phyloP scores from a whole-genome alignment of 495 filamentous ascomycete genomes.

The Penicillium atrosanguineum region DNA sequence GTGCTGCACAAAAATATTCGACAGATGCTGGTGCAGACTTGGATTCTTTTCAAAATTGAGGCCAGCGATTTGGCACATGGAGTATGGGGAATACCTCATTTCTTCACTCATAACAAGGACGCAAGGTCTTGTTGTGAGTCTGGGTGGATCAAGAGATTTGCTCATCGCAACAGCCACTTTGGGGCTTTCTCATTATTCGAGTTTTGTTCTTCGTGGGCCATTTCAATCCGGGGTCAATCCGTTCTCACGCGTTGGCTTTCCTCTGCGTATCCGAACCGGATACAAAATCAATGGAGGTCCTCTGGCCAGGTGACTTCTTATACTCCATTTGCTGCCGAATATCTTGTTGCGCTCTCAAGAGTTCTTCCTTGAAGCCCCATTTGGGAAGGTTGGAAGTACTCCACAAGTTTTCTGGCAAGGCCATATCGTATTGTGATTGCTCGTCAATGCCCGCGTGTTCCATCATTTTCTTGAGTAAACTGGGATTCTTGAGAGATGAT shows the following conservation, averaged over 20 bases:
- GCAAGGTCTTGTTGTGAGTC: background rate
- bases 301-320: conserved; percentile 48
- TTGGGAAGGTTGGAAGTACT: conserved; percentile 62
- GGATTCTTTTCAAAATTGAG: background rate
- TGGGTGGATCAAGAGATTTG: background rate
- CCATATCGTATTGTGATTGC: conserved; percentile 70
- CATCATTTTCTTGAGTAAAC: conserved; percentile 73
- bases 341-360: conserved; percentile 64
- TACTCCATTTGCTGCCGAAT: conserved; percentile 58
- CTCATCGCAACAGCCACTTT: background rate
- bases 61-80: background rate
- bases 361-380: conserved; percentile 70
- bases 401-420: conserved; percentile 65
- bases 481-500: conserved; percentile 75
- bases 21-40: background rate
- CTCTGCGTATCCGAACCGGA: conserved; percentile 28
- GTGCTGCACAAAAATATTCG: background rate
- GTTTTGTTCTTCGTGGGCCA: background rate
- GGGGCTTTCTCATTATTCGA: background rate
- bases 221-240: background rate
- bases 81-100: background rate
- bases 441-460: conserved; percentile 72
- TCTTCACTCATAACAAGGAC: background rate
- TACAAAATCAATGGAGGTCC: conserved; percentile 78
- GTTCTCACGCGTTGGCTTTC: conserved; percentile 9